phyloP scores from a whole-genome alignment of 257 asterid species.

The Salvia hispanica region DNA sequence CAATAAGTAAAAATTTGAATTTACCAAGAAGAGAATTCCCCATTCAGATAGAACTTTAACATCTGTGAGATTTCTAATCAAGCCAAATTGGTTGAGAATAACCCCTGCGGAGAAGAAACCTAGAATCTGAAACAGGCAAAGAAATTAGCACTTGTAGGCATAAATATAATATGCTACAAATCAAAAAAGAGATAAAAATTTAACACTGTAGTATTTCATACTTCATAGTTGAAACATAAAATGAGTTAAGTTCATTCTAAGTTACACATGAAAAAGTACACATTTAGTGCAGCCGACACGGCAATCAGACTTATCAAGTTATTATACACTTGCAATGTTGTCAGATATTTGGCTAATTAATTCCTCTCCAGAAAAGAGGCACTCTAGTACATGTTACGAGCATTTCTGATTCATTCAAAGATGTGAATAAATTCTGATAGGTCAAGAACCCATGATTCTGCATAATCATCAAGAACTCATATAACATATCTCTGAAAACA shows the following conservation, averaged over 20 bases:
- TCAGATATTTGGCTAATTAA: background rate
- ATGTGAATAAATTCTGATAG: slow-evolving; percentile 1
- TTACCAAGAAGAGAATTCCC: slow-evolving; percentile 98
- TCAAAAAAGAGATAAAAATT: background rate
- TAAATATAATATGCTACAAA: background rate
- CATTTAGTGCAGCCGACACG: slow-evolving; percentile 20
- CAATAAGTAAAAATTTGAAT: slow-evolving; percentile 28
- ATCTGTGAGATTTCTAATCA: slow-evolving; percentile 85
- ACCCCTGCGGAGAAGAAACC: slow-evolving; percentile 99
- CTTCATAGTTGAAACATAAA: slow-evolving; percentile 7
- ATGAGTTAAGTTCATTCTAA: slow-evolving; percentile 12
- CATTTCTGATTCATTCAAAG: slow-evolving; percentile 5
- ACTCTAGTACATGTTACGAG: slow-evolving; percentile 1
- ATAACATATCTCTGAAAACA: slow-evolving; percentile 15
- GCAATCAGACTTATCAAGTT: background rate
- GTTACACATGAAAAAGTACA: slow-evolving; percentile 17
- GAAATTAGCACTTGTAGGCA: slow-evolving; percentile 33
- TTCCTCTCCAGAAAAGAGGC: slow-evolving; percentile 10
- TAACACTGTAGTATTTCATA: background rate
- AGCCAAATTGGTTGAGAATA: slow-evolving; percentile 92
- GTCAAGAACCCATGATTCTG: background rate
- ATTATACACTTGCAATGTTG: background rate
- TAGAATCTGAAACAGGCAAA: slow-evolving; percentile 73
- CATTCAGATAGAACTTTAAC: slow-evolving; percentile 97
- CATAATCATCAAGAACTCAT: slow-evolving; percentile 12